Conservation (phyloP, 495 filamentous ascomycete species). For the Neurospora pannonica region DNA sequence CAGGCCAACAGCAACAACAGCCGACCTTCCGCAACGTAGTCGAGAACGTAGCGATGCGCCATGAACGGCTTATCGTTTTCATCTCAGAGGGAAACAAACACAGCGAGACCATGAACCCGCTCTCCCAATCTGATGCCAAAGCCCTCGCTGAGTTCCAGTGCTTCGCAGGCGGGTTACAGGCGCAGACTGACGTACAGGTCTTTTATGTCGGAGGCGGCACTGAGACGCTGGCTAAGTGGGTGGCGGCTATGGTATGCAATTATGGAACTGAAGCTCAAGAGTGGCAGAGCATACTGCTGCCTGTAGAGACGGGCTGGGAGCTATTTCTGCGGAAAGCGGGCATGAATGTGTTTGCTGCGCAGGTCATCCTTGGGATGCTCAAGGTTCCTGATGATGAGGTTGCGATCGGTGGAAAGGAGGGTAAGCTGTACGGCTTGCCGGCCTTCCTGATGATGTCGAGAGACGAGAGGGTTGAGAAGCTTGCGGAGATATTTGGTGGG, state of each 20-base stretch:
- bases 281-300: conserved; percentile 18
- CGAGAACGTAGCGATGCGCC: conserved; percentile 43
- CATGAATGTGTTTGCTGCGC: conserved; percentile 74
- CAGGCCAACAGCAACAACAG: conserved; percentile 11
- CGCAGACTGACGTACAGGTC: conserved; percentile 30
- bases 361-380: conserved; percentile 49
- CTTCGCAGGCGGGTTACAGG: conserved; percentile 34
- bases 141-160: conserved; percentile 46
- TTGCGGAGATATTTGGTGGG: conserved; percentile 43
- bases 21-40: conserved; percentile 51
- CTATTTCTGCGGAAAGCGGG: conserved; percentile 62
- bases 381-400: conserved; percentile 26
- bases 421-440: conserved; percentile 36
- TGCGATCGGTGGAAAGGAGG: conserved; percentile 7
- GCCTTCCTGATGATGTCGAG: conserved; percentile 48
- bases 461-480: conserved; percentile 34
- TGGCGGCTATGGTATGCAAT: conserved; percentile 37
- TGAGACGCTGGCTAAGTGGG: conserved; percentile 48
- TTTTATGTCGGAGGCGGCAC: conserved; percentile 50
- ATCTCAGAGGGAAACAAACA: conserved; percentile 45
- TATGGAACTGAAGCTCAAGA: conserved; percentile 24
- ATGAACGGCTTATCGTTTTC: conserved; percentile 64
- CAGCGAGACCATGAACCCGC: conserved; percentile 25
- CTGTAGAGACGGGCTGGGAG: conserved; percentile 61
- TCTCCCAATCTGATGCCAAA: conserved; percentile 36